Base-by-base conservation (phyloP, 352 stramenopile genomes). In the Pythium monospermum region DNA sequence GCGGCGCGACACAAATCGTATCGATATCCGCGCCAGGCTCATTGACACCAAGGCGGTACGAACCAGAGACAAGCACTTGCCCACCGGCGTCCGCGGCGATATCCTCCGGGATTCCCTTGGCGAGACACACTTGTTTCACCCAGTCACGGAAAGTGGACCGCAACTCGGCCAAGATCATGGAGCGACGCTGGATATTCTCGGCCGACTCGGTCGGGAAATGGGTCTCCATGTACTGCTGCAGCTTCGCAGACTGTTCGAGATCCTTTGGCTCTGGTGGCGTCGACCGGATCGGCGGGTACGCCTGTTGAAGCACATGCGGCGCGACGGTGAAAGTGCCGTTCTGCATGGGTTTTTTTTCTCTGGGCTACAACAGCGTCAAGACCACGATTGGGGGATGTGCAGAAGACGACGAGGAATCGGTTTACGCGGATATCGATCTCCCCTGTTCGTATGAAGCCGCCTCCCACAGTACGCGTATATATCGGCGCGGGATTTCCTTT, bases 11-110 rank as follows among this genome's bases (percentile, higher is more conserved):
- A 49, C 97, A 97, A 52, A 99, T 98, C 16, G 89, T 96, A 78
- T 99, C 97, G 65, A 98, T 98, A 88, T 99, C 96, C 0, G 94
- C 94, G 18, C 95, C 95, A 0, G 94, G 94, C 58, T 98, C 94
- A 57, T 99, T 97, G 46, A 99, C 95, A 41, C 94, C 91, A 16
- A 99, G 76, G 22, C 96, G 83, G 70, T 99, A 99, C 22, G 86
- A 96, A 2, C 87, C 87, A 4, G 87, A 96, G 28, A 96, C 83
- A 35, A 94, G 67, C 35, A 97, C 88, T 61, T 94, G 84, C 1
- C 87, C 89, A 32, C 87, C 85, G 0, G 83, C 81, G 32, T 96
- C 84, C 5, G 73, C 72, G 10, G 84, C 84, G 46, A 95, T 86
- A 47, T 95, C 84, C 51, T 95, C 84, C 0, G 83, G 83, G 4